These are phyloP conservation scores for Puccinia hordei DNA, from an alignment of 1,284 basidiomycete species.

Conservation along the genomic window DNA sequence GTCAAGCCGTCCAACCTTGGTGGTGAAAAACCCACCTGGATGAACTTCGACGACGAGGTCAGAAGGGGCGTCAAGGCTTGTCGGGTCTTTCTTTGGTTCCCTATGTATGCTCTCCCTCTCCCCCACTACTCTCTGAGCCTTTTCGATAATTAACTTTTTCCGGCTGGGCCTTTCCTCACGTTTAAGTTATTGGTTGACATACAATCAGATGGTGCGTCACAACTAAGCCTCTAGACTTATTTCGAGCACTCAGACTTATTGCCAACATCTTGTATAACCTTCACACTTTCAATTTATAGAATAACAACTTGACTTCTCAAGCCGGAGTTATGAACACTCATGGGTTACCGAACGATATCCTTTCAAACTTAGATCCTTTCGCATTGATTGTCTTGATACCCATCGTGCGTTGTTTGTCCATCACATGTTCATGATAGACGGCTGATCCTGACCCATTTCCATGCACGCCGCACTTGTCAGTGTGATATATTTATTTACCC, in stretches of 20 bases:
- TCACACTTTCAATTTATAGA: slow-evolving; percentile 60
- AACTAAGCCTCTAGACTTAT: background rate
- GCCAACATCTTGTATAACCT: slow-evolving; percentile 62
- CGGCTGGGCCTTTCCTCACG: background rate
- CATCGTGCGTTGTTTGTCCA: too few species aligned
- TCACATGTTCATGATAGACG: too few species aligned
- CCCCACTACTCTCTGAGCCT: background rate
- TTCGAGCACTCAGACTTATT: too few species aligned
- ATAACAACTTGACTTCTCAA: slow-evolving; percentile 70
- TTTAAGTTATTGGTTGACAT: slow-evolving; percentile 66
- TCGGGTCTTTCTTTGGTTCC: slow-evolving; percentile 74
- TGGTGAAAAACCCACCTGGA: slow-evolving; percentile 60
- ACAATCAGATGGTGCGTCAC: slow-evolving; percentile 60
- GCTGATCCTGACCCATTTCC: too few species aligned
- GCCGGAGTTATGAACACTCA: slow-evolving; percentile 57
- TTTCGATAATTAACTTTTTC: background rate
- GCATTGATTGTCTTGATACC: slow-evolving; percentile 68
- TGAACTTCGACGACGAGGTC: slow-evolving; percentile 72
- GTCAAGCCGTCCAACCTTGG: slow-evolving; percentile 66
- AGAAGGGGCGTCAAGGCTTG: slow-evolving; percentile 80
- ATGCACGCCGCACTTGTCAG: too few species aligned
- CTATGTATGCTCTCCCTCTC: slow-evolving; percentile 48
- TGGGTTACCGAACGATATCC: slow-evolving; percentile 71
- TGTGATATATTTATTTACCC: too few species aligned
- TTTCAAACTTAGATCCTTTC: slow-evolving; percentile 78